These are phyloP conservation scores for Suillus bovinus DNA, from an alignment of 768 basidiomycete genomes.

Conservation along the genomic window DNA sequence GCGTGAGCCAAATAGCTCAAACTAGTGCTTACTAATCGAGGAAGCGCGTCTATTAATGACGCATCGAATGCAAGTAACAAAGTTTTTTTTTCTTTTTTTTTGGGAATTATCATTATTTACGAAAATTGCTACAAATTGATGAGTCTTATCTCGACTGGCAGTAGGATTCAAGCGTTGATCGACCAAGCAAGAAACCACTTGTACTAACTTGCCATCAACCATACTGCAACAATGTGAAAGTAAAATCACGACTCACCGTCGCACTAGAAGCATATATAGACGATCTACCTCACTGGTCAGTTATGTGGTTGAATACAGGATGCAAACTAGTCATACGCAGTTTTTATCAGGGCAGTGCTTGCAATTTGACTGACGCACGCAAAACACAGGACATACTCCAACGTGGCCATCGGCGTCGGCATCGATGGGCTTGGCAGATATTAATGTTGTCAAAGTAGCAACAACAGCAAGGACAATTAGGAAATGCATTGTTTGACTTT, in stretches of 20 bases:
- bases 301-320: not conserved
- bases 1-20: no score
- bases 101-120: no score
- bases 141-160: not conserved
- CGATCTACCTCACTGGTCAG: not conserved
- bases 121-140: no score
- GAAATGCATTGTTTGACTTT: not conserved
- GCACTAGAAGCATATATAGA: not conserved
- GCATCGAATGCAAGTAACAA: no score
- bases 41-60: no score
- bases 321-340: not conserved
- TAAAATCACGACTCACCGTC: not conserved
- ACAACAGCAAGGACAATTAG: not conserved
- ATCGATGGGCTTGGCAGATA: not conserved
- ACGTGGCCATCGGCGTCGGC: not conserved
- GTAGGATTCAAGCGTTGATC: not conserved
- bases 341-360: not conserved
- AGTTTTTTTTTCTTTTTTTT: no score
- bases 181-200: not conserved
- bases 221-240: not conserved
- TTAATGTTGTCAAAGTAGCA: not conserved
- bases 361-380: not conserved
- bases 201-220: not conserved
- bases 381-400: not conserved
- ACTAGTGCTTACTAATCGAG: no score